Conservation (phyloP, 768 basidiomycete genomes). For the Pleurotus citrinopileatus region DNA sequence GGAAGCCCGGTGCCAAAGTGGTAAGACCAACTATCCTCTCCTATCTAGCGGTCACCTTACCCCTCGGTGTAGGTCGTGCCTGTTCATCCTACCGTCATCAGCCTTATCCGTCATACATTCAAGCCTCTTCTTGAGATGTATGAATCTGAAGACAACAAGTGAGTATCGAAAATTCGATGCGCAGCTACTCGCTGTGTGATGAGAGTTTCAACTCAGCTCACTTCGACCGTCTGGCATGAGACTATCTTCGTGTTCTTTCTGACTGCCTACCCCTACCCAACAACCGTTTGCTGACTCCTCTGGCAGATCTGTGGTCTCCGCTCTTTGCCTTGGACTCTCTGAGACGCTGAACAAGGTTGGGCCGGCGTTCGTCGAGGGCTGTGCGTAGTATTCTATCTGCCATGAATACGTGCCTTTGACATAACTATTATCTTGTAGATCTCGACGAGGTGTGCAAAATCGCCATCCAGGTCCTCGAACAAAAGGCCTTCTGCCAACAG, state of each 20-base stretch:
- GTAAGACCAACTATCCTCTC: slow-evolving; percentile 37
- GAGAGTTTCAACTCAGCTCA: slow-evolving; percentile 77
- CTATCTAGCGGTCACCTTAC: slow-evolving; percentile 7
- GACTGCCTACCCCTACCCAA: too few species aligned
- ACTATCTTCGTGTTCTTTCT: too few species aligned
- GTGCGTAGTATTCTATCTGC: slow-evolving; percentile 41
- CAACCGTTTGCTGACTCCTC: slow-evolving; percentile 18
- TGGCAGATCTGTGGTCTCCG: slow-evolving; percentile 78
- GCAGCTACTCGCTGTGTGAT: slow-evolving; percentile 31
- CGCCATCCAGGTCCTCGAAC: slow-evolving; percentile 82
- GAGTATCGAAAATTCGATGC: slow-evolving; percentile 31
- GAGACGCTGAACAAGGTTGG: slow-evolving; percentile 93
- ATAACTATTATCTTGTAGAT: slow-evolving; percentile 37
- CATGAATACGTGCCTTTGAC: background rate
- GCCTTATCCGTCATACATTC: slow-evolving; percentile 75
- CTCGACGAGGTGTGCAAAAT: slow-evolving; percentile 78
- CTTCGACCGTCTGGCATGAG: slow-evolving; percentile 70
- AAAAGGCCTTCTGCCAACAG: slow-evolving; percentile 95
- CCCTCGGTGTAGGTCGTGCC: slow-evolving; percentile 30
- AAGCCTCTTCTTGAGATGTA: slow-evolving; percentile 83
- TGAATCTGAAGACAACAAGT: slow-evolving; percentile 97
- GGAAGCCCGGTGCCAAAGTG: slow-evolving; percentile 69
- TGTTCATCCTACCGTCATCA: slow-evolving; percentile 66
- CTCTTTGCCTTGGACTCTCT: slow-evolving; percentile 84
- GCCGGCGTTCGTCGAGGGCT: slow-evolving; percentile 75